A percentile compares a stretch with the other conserved stretches of the same genome.
Evolutionary conservation across 1,139 yeast genomes (phyloP).

Genomic region (Scheffersomyces illinoinensis): DNA sequence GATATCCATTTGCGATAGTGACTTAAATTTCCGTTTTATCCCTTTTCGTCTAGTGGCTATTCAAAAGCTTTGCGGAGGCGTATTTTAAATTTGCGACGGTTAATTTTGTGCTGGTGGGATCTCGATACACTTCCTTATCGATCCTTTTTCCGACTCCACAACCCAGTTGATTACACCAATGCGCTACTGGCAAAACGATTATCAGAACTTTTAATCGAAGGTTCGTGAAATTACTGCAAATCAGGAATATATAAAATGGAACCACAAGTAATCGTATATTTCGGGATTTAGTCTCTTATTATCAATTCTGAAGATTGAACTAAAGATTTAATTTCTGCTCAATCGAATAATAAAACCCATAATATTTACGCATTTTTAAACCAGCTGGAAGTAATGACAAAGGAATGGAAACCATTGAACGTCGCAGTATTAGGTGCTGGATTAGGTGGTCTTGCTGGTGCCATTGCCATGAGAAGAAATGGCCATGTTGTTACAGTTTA

Average conservation of each 20-base stretch:
- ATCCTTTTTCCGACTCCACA: not conserved
- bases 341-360: not conserved
- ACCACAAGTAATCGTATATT: not conserved
- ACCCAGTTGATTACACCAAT: not conserved
- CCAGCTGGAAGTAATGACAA: not conserved
- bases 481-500: conserved; percentile 18
- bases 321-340: not conserved
- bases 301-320: not conserved
- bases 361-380: not conserved
- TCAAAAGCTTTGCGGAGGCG: not conserved
- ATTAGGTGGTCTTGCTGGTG: conserved; percentile 17
- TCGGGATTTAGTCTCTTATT: not conserved
- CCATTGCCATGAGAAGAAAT: conserved; percentile 14
- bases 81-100: not conserved
- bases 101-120: not conserved
- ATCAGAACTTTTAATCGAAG: too few relatives aligned
- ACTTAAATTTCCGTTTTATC: not conserved
- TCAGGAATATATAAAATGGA: not conserved
- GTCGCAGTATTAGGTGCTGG: conserved; percentile 20
- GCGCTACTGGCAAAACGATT: not conserved
- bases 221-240: not conserved
- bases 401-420: conserved; percentile 8
- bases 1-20: not conserved
- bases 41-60: not conserved
- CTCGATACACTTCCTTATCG: not conserved